These are phyloP conservation scores for Hibiscus syriacus DNA, from an alignment of 345 rosid genomes.

Conservation along the genomic window DNA sequence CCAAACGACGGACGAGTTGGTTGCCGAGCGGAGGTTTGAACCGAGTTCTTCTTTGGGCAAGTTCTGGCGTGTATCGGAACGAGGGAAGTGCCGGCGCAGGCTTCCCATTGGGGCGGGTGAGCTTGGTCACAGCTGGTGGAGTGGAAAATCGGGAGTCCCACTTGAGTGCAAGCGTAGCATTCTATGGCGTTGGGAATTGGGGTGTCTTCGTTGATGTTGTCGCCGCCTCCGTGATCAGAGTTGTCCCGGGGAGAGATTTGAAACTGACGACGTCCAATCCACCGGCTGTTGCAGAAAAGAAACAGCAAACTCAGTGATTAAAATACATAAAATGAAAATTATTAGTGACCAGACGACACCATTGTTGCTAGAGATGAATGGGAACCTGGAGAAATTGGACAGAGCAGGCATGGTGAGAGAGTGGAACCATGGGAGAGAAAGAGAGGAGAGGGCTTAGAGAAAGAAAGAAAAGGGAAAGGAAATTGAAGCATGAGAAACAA, in stretches of 20 bases:
- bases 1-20: slow-evolving; percentile 29
- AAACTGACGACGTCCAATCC: slow-evolving; percentile 32
- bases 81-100: slow-evolving; percentile 84
- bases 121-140: slow-evolving; percentile 92
- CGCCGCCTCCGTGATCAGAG: slow-evolving; percentile 3
- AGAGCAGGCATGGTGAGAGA: slow-evolving; percentile 32
- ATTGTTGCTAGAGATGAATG: not conserved
- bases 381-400: slow-evolving; percentile 35
- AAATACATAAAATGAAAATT: not conserved
- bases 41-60: slow-evolving; percentile 9
- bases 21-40: slow-evolving; percentile 1
- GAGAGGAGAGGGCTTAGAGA: not conserved
- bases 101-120: slow-evolving; percentile 87
- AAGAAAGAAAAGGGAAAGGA: not conserved
- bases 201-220: slow-evolving; percentile 19
- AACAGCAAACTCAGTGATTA: not conserved
- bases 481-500: not conserved
- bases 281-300: slow-evolving; percentile 16
- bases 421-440: slow-evolving; percentile 37
- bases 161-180: slow-evolving; percentile 93
- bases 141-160: slow-evolving; percentile 85
- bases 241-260: slow-evolving; percentile 4
- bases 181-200: slow-evolving; percentile 44
- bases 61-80: slow-evolving; percentile 54
- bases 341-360: not conserved